A percentile compares a stretch with the other conserved stretches of the same genome.
phyloP scores from a whole-genome alignment of 1,284 basidiomycete genomes.

The Puccinia coronata region DNA sequence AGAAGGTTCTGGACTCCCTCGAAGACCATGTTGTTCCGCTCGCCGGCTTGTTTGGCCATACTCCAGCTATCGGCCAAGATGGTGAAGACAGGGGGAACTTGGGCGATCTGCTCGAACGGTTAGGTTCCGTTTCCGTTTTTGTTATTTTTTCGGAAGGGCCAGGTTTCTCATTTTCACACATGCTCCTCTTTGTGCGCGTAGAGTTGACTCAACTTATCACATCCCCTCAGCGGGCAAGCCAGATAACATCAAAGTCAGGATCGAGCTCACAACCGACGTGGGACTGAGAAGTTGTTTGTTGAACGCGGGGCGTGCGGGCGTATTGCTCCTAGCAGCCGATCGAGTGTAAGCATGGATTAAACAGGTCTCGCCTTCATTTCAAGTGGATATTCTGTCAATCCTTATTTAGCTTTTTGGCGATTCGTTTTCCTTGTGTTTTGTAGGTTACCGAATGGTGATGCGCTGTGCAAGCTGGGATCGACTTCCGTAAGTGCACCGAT shows the following conservation, averaged over 20 bases:
- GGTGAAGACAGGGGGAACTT: constrained; percentile 1
- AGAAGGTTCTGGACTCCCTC: constrained; percentile 10
- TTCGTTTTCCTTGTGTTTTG: neutral
- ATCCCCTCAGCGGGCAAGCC: neutral
- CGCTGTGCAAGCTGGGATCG: constrained; percentile 43
- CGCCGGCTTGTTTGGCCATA: neutral
- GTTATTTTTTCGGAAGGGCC: neutral
- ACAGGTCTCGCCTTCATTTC: no score
- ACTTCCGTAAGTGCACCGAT: constrained; percentile 4
- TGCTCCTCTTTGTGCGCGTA: constrained; percentile 8
- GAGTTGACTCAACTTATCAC: neutral
- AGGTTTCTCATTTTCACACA: neutral
- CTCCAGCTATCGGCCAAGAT: neutral
- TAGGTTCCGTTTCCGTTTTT: neutral
- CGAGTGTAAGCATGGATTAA: constrained; percentile 29
- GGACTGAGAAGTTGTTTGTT: constrained; percentile 17
- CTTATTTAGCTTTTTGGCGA: neutral
- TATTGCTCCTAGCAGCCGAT: constrained; percentile 37
- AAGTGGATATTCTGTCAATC: no score
- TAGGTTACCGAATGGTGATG: constrained; percentile 44
- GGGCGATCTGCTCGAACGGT: constrained; percentile 35
- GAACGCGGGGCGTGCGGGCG: neutral
- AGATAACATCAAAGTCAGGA: neutral
- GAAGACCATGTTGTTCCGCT: neutral
- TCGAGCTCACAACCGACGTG: constrained; percentile 32